Evolutionary conservation across 140 eudicot species (phyloP).

Genomic region (Erigeron philadelphicus): DNA sequence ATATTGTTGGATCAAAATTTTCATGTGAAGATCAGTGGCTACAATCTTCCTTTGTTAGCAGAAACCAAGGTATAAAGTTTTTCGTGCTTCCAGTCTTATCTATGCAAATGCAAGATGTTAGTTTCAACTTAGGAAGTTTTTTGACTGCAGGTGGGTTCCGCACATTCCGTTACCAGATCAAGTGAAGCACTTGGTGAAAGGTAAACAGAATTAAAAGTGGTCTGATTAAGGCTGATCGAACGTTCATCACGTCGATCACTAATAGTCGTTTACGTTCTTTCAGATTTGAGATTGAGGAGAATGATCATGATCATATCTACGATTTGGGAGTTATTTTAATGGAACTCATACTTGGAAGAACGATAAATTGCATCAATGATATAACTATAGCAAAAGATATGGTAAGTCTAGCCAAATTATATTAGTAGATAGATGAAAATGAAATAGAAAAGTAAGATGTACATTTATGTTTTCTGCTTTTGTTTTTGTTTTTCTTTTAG

Average conservation of each 20-base stretch:
- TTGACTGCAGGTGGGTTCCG: conserved; percentile 29
- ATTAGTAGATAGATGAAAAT: not conserved
- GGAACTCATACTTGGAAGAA: conserved; percentile 58
- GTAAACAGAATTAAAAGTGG: conserved; percentile 21
- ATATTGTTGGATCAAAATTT: conserved; percentile 50
- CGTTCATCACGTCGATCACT: not conserved
- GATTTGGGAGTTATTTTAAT: conserved; percentile 64
- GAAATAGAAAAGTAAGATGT: not conserved
- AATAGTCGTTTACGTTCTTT: not conserved
- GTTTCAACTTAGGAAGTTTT: not conserved
- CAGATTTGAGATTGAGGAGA: conserved; percentile 44
- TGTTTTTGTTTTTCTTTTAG: conserved; percentile 28
- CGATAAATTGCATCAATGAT: conserved; percentile 35
- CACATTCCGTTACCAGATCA: conserved; percentile 35
- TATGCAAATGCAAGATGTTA: not conserved
- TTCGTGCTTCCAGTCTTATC: not conserved
- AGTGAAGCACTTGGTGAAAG: conserved; percentile 30
- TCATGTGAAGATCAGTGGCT: conserved; percentile 63
- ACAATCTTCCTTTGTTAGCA: conserved; percentile 49
- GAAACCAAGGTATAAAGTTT: conserved; percentile 37
- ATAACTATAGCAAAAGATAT: conserved; percentile 47
- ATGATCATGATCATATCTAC: conserved; percentile 51
- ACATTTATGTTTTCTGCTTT: not conserved
- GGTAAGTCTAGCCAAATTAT: conserved; percentile 32
- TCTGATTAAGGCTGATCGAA: not conserved